A percentile compares a stretch with the other conserved stretches of the same genome.
phyloP scores from a whole-genome alignment of 2,329 filamentous ascomycete species.

The Fusarium secorum region DNA sequence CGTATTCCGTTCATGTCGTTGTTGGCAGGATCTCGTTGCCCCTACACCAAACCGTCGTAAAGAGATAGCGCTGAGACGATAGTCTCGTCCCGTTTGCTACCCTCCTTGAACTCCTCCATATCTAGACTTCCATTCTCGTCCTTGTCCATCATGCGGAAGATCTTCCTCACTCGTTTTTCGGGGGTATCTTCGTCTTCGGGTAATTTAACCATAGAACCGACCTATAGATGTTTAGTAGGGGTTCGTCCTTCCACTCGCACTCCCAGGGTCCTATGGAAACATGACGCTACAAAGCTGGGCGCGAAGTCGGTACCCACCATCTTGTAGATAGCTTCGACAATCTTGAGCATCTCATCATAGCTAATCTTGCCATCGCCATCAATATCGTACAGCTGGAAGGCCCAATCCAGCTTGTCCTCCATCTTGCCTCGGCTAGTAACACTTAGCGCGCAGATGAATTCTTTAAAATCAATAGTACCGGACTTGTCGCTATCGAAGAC shows the following conservation, averaged over 20 bases:
- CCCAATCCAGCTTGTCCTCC: conserved; percentile 99
- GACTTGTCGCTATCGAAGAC: conserved; percentile 98
- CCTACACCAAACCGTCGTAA: conserved; percentile 90
- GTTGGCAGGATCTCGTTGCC: background rate
- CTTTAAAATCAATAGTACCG: conserved; percentile 98
- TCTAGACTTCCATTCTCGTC: conserved; percentile 97
- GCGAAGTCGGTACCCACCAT: conserved; percentile 71
- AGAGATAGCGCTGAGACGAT: conserved; percentile 96
- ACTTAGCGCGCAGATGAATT: conserved; percentile 97
- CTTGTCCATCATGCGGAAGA: conserved; percentile 99
- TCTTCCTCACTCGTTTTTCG: conserved; percentile 97
- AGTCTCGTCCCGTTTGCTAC: conserved; percentile 97
- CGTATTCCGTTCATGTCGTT: background rate
- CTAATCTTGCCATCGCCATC: conserved; percentile 99
- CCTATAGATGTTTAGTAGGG: conserved; percentile 59
- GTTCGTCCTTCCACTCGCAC: background rate
- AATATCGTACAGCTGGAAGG: conserved; percentile 98
- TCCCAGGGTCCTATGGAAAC: background rate
- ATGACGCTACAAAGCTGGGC: background rate
- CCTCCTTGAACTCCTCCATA: conserved; percentile 98
- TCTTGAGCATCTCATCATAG: conserved; percentile 98
- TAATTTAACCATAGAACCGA: conserved; percentile 98
- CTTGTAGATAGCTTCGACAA: conserved; percentile 99
- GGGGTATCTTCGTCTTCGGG: conserved; percentile 99
- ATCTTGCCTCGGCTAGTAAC: conserved; percentile 97